phyloP scores from a whole-genome alignment of 2,329 filamentous ascomycete genomes.

The Talaromyces sp. region DNA sequence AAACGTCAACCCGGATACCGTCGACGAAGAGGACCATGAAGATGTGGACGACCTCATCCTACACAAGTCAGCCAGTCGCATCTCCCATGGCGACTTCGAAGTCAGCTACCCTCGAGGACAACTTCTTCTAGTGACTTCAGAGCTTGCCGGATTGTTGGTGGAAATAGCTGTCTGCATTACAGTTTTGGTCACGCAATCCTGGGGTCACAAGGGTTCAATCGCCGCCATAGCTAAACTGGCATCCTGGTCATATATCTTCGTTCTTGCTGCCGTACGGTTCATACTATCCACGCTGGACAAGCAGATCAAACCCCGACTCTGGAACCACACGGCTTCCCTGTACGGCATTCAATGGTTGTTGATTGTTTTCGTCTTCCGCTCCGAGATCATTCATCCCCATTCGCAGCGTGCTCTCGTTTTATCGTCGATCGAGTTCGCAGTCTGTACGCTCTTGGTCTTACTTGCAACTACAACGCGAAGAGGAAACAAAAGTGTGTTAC shows the following conservation, averaged over 20 bases:
- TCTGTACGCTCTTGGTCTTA: constrained; percentile 70
- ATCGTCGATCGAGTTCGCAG: constrained; percentile 69
- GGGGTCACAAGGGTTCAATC: constrained; percentile 57
- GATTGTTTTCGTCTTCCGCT: constrained; percentile 74
- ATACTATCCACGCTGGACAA: constrained; percentile 59
- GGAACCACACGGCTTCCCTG: constrained; percentile 87
- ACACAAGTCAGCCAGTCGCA: constrained; percentile 52
- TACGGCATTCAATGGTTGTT: constrained; percentile 83
- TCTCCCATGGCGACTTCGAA: constrained; percentile 54
- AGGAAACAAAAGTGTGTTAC: constrained; percentile 82
- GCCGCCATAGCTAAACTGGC: constrained; percentile 66
- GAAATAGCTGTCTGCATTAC: constrained; percentile 68
- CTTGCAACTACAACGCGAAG: constrained; percentile 81
- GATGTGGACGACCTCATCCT: constrained; percentile 57
- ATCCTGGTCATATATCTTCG: constrained; percentile 77
- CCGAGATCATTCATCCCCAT: constrained; percentile 73
- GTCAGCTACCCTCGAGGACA: constrained; percentile 75
- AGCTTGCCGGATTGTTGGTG: constrained; percentile 71
- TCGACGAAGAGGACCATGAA: constrained; percentile 56
- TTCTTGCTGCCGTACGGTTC: constrained; percentile 71
- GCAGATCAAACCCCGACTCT: constrained; percentile 71
- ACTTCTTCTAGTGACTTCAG: constrained; percentile 66
- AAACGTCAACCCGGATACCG: constrained; percentile 32
- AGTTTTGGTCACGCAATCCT: constrained; percentile 61
- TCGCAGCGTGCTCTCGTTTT: constrained; percentile 64